Evolutionary conservation across 1,284 basidiomycete species (phyloP), one percentile per base, ranked within the genome.

Genomic region (Melanopsichium pennsylvanicum): DNA sequence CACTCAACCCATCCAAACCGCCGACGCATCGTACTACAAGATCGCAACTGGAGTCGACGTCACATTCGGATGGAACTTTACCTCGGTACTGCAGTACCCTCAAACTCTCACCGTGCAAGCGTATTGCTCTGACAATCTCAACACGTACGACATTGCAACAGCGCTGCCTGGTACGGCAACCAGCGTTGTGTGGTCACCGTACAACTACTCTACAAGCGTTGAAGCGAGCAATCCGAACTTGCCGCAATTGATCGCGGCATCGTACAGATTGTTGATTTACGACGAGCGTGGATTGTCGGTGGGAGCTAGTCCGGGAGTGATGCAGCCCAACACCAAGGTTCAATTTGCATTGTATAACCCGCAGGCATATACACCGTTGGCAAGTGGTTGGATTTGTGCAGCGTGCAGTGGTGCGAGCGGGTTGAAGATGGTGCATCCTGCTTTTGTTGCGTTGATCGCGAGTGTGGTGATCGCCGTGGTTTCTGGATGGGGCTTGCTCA

Each of bases 1-100:
- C 21, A 81, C 79, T 9, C 48, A 76, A 39, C 79, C 79, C 2
- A 54, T 70, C 12, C 72, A 80, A 41, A 79, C 76, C 2, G 76
- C 75, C 6, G 69, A 74, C 15, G 49, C 71, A 0, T 79, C 77
- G 13, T 81, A 75, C 58, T 81, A 80, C 75, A 81, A 81, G 69
- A 78, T 81, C 18, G 78, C 75, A 3, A 49, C 47, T 12, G 75
- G 74, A 15, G 75, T 72, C 29, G 51, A 57, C 25, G 72, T 80
- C 51, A 81, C 79, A 0, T 81, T 81, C 19, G 79, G 74, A 11
- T 81, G 79, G 79, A 75, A 76, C 57, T 80, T 78, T 41, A 81
- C 79, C 23, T 75, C 69, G 4, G 69, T 81, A 18, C 36, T 76
- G 11, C 52, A 62, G 18, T 70, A 71, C 22, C 78, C 78, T 2